Evolutionary conservation across 805 yeast genomes (phyloP).

Genomic region (Ogataea degrootiae): DNA sequence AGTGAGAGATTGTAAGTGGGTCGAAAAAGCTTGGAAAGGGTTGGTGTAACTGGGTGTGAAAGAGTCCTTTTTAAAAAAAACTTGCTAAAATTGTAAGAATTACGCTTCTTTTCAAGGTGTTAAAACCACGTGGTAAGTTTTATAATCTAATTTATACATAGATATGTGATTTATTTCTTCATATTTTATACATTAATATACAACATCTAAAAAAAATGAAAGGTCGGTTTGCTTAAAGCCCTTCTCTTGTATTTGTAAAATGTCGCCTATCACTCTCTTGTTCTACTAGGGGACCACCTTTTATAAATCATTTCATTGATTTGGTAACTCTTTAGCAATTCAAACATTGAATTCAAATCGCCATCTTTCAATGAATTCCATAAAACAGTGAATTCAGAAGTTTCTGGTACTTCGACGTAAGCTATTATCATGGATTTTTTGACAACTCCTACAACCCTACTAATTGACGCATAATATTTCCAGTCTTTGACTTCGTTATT

Average conservation of each 20-base stretch:
- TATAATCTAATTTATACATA: too few relatives aligned
- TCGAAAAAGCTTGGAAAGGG: constrained; percentile 64
- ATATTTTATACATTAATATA: too few relatives aligned
- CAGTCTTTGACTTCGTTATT: constrained; percentile 24
- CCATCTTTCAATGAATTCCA: constrained; percentile 14
- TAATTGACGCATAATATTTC: constrained; percentile 62
- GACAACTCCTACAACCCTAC: constrained; percentile 84
- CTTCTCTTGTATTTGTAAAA: background rate
- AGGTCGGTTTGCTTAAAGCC: too few relatives aligned
- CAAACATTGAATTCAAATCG: constrained; percentile 14
- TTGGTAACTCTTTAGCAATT: constrained; percentile 38
- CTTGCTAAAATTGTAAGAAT: background rate
- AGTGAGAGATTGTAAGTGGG: constrained; percentile 84
- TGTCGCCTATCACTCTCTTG: constrained; percentile 52
- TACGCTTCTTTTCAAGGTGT: too few relatives aligned
- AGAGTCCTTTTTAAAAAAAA: too few relatives aligned
- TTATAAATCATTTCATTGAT: constrained; percentile 65
- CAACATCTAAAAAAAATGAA: background rate
- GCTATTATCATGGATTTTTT: constrained; percentile 69
- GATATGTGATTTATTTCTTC: too few relatives aligned
- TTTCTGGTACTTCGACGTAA: constrained; percentile 54
- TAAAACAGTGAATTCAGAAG: constrained; percentile 25
- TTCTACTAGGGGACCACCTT: constrained; percentile 84
- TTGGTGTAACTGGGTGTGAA: constrained; percentile 27
- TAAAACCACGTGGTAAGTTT: too few relatives aligned